Evolutionary conservation across 345 rosid species (phyloP).

Genomic region (Geranium brycei): DNA sequence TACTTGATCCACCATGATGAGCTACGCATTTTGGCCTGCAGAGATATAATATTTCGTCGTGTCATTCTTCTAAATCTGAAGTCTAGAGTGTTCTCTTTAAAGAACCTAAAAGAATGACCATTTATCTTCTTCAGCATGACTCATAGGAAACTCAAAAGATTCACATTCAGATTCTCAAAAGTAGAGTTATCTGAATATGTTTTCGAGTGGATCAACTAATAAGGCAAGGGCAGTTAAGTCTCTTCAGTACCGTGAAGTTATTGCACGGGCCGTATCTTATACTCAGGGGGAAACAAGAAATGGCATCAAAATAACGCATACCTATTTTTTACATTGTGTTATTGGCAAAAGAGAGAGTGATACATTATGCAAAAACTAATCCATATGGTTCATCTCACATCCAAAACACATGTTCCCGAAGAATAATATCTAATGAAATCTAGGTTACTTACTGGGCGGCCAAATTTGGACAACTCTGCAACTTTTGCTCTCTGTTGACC

Average conservation of each 20-base stretch:
- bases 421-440: not conserved
- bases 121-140: not conserved
- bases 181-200: no score
- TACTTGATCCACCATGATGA: constrained; percentile 79
- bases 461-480: constrained; percentile 52
- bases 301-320: no score
- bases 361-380: not conserved
- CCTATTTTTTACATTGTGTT: no score
- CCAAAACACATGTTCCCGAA: not conserved
- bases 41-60: constrained; percentile 2
- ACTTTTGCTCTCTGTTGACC: constrained; percentile 52
- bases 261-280: no score
- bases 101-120: not conserved
- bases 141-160: no score
- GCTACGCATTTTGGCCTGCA: constrained; percentile 79
- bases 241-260: no score
- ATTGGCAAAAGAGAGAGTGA: no score
- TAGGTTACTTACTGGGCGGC: constrained; percentile 46
- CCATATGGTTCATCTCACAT: not conserved
- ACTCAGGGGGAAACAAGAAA: no score
- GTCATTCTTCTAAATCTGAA: not conserved
- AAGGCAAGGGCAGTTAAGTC: no score
- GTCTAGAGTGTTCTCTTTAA: not conserved
- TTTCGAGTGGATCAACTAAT: no score
- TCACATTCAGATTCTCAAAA: no score